Evolutionary conservation across 176 grass and related monocot species (phyloP), one percentile per base, ranked within the genome.

Genomic region (Cenchrus fungigraminus): DNA sequence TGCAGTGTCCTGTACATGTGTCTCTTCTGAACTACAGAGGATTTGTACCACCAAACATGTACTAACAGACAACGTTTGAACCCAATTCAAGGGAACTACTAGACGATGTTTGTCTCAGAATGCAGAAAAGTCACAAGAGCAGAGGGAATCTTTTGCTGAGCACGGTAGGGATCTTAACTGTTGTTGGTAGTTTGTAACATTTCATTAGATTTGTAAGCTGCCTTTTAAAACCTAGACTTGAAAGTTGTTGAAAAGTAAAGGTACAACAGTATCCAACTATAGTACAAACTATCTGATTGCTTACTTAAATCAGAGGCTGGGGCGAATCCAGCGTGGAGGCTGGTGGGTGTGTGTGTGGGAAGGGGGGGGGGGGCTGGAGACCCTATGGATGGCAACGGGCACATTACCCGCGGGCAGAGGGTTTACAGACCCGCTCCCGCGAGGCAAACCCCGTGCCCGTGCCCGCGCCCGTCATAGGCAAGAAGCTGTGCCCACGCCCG

Each of bases 41-140:
- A 57, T 9, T 1, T 13, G 78, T 15, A 11, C 45, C 62, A 80
- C 63, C 17, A 67, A 65, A 68, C 17, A 54, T 14, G 29, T 45
- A 12, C 59, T 25, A 10, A 47, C 42, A 25, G 10, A 0, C 44
- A 58, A 59, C 34, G 4, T 2, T 60, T 47, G 7, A 52, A 58
- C 52, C 12, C 8, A 34, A 82, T 46, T 8, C 46, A 57, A 40
- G 37, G 52, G 34, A 1, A 1, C 42, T 50, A 32, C 45, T 10
- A 32, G 25, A 54, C 5, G 70, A 65, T 10, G 15, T 42, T 68
- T 42, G 65, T 67, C 32, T 15, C 14, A 17, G 31, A 40, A 5
- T 43, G 31, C 64, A 55, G 6, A 28, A 42, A 84, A 62, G 71
- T 74, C 70, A 83, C 32, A 83, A 15, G 4, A 53, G 44, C 57